Percentiles rank a stretch among this genome's conserved stretches.
phyloP scores from a whole-genome alignment of 345 rosid genomes.

The Cardamine occulta region DNA sequence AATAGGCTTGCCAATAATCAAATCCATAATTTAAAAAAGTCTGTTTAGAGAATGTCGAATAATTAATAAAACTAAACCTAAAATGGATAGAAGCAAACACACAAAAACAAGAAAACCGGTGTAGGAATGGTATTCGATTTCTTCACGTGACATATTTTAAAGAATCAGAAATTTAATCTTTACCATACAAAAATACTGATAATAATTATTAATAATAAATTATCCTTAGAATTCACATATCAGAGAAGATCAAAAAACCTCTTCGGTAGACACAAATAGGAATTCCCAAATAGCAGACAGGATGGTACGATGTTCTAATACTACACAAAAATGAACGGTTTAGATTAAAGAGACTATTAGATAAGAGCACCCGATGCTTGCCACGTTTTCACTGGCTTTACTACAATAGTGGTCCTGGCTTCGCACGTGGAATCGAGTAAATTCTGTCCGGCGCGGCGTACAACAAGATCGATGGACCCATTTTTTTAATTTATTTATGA shows the following conservation, averaged over 20 bases:
- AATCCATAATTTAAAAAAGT: neutral
- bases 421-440: slow-evolving; percentile 40
- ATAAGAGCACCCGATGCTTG: slow-evolving; percentile 19
- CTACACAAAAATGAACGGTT: slow-evolving; percentile 23
- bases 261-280: slow-evolving; percentile 42
- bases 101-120: slow-evolving; percentile 14
- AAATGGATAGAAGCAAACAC: neutral
- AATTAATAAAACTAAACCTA: neutral
- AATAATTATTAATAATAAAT: neutral
- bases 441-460: slow-evolving; percentile 33
- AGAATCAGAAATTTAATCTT: neutral
- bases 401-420: slow-evolving; percentile 28
- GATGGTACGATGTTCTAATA: slow-evolving; percentile 42
- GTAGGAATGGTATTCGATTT: slow-evolving; percentile 4
- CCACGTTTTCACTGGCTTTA: slow-evolving; percentile 11
- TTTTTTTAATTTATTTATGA: neutral
- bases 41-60: neutral
- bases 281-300: slow-evolving; percentile 41
- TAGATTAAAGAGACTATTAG: neutral
- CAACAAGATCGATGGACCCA: slow-evolving; percentile 31
- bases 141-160: slow-evolving; percentile 13
- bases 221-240: slow-evolving; percentile 21
- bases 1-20: slow-evolving; percentile 9
- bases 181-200: neutral
- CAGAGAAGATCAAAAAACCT: slow-evolving; percentile 27